Percentiles rank a stretch among this genome's conserved stretches.
Conservation (phyloP, 2,329 filamentous ascomycete genomes). For the Dendryphion nanum region DNA sequence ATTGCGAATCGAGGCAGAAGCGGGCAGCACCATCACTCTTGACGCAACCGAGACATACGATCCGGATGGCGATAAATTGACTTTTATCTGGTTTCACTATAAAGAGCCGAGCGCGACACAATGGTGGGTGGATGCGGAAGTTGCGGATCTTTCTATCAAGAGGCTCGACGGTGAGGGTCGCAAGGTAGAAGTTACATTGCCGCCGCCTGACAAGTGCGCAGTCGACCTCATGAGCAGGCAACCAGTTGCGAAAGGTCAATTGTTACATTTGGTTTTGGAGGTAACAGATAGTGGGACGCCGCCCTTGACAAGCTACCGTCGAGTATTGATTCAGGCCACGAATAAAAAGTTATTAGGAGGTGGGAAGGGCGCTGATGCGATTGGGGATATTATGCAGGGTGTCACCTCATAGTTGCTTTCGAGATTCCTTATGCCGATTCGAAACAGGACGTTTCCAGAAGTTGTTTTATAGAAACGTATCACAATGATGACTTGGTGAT, state of each 20-base stretch:
- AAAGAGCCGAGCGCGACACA: conserved; percentile 44
- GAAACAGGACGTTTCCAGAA: too few species aligned
- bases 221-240: conserved; percentile 37
- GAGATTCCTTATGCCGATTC: too few species aligned
- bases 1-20: conserved; percentile 42
- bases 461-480: too few species aligned
- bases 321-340: conserved; percentile 41
- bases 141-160: conserved; percentile 39
- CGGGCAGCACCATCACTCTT: conserved; percentile 41
- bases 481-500: too few species aligned
- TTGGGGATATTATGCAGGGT: background rate
- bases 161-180: conserved; percentile 25
- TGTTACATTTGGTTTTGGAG: conserved; percentile 52
- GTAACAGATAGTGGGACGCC: conserved; percentile 47
- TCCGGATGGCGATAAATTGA: conserved; percentile 44
- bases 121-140: conserved; percentile 42
- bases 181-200: conserved; percentile 41
- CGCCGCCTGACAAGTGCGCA: conserved; percentile 43
- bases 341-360: conserved; percentile 29
- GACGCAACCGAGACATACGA: conserved; percentile 50
- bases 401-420: too few species aligned
- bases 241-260: conserved; percentile 42
- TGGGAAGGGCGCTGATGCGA: background rate
- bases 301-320: conserved; percentile 48
- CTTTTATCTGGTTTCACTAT: conserved; percentile 54